Evolutionary conservation across 2,329 filamentous ascomycete species (phyloP).

Genomic region (Pseudogymnoascus sp.): DNA sequence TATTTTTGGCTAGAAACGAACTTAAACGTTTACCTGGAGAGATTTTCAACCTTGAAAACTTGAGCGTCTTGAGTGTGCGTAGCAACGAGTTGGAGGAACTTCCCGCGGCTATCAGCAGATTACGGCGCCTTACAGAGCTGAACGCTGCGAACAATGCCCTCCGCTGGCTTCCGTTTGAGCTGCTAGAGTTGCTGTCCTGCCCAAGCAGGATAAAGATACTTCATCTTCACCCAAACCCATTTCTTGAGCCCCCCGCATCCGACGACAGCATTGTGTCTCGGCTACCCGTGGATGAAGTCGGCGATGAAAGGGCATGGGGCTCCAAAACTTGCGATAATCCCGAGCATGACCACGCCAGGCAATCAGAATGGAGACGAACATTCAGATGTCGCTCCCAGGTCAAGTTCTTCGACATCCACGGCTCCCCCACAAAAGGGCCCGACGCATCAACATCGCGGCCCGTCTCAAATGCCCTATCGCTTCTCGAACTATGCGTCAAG

Average conservation of each 20-base stretch:
- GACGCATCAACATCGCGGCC: slow-evolving; percentile 15
- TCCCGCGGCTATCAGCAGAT: slow-evolving; percentile 48
- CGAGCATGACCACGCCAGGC: neutral
- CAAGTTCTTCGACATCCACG: slow-evolving; percentile 23
- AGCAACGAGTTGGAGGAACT: slow-evolving; percentile 54
- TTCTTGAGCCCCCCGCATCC: slow-evolving; percentile 35
- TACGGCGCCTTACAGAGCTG: slow-evolving; percentile 51
- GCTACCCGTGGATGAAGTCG: neutral
- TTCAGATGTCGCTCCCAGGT: slow-evolving; percentile 24
- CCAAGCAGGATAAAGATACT: slow-evolving; percentile 41
- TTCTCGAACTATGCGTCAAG: slow-evolving; percentile 25
- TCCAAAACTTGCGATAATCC: neutral
- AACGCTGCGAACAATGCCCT: slow-evolving; percentile 60
- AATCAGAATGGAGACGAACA: slow-evolving; percentile 21
- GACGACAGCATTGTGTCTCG: neutral
- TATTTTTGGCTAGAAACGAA: slow-evolving; percentile 54
- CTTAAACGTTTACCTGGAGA: slow-evolving; percentile 49
- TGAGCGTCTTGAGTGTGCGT: slow-evolving; percentile 59
- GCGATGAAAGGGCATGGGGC: neutral
- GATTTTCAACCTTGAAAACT: slow-evolving; percentile 51
- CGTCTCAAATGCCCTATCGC: slow-evolving; percentile 23
- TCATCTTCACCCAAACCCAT: slow-evolving; percentile 55
- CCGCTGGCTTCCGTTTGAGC: slow-evolving; percentile 51
- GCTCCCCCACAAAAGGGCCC: slow-evolving; percentile 23
- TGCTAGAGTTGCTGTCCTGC: slow-evolving; percentile 46